These are phyloP conservation scores for Botryobasidium botryosum DNA, from an alignment of 768 basidiomycete genomes.

Conservation along the genomic window DNA sequence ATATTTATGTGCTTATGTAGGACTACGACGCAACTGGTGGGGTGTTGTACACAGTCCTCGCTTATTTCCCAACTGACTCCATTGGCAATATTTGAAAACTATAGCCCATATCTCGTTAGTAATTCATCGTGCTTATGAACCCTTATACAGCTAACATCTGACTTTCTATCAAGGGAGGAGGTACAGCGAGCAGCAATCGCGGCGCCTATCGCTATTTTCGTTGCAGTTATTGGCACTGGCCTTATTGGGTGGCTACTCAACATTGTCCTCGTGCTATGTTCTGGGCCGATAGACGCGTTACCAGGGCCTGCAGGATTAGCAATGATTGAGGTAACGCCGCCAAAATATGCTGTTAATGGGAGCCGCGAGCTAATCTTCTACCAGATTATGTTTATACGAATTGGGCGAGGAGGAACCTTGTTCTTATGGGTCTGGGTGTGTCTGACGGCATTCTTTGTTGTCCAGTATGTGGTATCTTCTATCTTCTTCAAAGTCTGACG, in stretches of 20 bases:
- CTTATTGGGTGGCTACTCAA: conserved; percentile 76
- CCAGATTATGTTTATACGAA: conserved; percentile 59
- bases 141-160: background rate
- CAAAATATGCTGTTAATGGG: background rate
- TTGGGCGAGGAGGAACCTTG: conserved; percentile 60
- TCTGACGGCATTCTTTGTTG: conserved; percentile 75
- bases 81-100: conserved; percentile 1
- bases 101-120: conserved; percentile 59
- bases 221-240: conserved; percentile 58
- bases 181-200: conserved; percentile 67
- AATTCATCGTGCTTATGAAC: background rate
- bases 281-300: conserved; percentile 49
- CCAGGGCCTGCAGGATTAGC: conserved; percentile 57
- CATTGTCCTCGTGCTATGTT: conserved; percentile 72
- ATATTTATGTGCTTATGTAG: conserved; percentile 18
- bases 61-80: too few relatives aligned
- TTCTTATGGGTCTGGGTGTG: conserved; percentile 43
- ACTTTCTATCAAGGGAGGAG: conserved; percentile 34
- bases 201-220: conserved; percentile 44
- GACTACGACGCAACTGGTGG: conserved; percentile 53
- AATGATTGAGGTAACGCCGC: conserved; percentile 38
- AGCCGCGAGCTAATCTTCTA: conserved; percentile 14
- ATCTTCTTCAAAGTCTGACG: background rate
- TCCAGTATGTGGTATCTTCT: conserved; percentile 32
- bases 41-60: background rate